Percentiles rank a stretch among this genome's conserved stretches.
Evolutionary conservation across 148 eudicot genomes (phyloP).

Genomic region (Fagopyrum tataricum): DNA sequence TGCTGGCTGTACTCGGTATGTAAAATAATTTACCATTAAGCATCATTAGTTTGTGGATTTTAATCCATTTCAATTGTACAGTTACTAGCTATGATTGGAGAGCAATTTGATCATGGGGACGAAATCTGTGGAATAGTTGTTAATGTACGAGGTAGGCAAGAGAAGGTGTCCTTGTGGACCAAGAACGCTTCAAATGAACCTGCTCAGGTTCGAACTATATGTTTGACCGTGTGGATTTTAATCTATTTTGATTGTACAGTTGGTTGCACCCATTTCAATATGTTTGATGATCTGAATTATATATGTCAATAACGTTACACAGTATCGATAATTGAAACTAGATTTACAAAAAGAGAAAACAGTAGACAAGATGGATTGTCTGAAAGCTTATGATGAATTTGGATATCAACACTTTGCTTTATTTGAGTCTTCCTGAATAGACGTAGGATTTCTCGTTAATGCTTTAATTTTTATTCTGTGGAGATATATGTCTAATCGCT

Average conservation of each 20-base stretch:
- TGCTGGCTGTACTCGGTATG: conserved; percentile 81
- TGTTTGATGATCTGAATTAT: no score
- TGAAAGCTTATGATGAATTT: not conserved
- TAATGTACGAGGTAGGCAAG: conserved; percentile 67
- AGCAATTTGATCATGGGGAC: conserved; percentile 93
- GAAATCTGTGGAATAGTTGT: conserved; percentile 97
- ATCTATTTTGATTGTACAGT: no score
- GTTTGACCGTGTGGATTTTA: not conserved
- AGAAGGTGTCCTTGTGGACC: conserved; percentile 75
- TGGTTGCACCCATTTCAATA: no score
- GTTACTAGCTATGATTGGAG: conserved; percentile 96
- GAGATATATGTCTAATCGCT: not conserved
- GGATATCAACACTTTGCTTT: not conserved
- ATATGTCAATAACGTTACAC: not conserved
- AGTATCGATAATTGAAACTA: not conserved
- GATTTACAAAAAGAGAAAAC: not conserved
- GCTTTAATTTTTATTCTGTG: not conserved
- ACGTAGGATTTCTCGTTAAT: not conserved
- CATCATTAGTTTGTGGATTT: not conserved
- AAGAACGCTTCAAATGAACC: conserved; percentile 91
- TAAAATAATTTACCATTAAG: not conserved
- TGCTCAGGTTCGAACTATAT: conserved; percentile 57
- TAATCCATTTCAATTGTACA: conserved; percentile 19
- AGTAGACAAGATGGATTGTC: not conserved
- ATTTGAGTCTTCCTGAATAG: not conserved